Percentiles rank a stretch among this genome's conserved stretches.
Evolutionary conservation across 768 basidiomycete genomes (phyloP).

Genomic region (Lactarius sanguifluus): DNA sequence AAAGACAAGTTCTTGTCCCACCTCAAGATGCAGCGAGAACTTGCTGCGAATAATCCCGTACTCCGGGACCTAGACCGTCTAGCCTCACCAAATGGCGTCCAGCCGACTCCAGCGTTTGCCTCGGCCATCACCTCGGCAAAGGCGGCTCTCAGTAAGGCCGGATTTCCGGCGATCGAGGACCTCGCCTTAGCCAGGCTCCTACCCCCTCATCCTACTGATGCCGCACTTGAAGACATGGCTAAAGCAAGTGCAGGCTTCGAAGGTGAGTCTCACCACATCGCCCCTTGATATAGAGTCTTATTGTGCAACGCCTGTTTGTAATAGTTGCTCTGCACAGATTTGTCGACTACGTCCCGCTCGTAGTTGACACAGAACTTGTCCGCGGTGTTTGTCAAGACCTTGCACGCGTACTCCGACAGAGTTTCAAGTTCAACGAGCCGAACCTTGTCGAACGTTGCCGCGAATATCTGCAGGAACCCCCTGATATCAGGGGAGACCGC

Average conservation of each 20-base stretch:
- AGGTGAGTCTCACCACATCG: slow-evolving; percentile 13
- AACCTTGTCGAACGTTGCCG: slow-evolving; percentile 15
- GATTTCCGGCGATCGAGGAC: background rate
- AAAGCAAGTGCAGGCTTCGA: slow-evolving; percentile 25
- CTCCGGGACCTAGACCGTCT: background rate
- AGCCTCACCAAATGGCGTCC: background rate
- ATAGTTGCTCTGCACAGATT: slow-evolving; percentile 23
- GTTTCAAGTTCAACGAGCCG: slow-evolving; percentile 17
- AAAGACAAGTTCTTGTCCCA: slow-evolving; percentile 22
- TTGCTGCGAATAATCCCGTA: background rate
- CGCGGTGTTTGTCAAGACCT: slow-evolving; percentile 14
- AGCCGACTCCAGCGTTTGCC: background rate
- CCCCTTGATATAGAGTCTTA: background rate
- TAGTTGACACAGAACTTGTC: slow-evolving; percentile 26
- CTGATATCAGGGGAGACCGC: slow-evolving; percentile 3
- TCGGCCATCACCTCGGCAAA: background rate
- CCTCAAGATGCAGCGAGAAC: slow-evolving; percentile 19
- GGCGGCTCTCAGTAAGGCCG: background rate
- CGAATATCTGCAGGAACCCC: slow-evolving; percentile 11
- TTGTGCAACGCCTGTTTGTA: background rate
- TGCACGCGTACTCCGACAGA: background rate
- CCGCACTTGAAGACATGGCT: slow-evolving; percentile 27
- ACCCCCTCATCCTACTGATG: background rate
- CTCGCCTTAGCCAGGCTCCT: slow-evolving; percentile 18
- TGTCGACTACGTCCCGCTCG: slow-evolving; percentile 23